Evolutionary conservation across 495 filamentous ascomycete genomes (phyloP).

Genomic region (Penicillium antarcticum): DNA sequence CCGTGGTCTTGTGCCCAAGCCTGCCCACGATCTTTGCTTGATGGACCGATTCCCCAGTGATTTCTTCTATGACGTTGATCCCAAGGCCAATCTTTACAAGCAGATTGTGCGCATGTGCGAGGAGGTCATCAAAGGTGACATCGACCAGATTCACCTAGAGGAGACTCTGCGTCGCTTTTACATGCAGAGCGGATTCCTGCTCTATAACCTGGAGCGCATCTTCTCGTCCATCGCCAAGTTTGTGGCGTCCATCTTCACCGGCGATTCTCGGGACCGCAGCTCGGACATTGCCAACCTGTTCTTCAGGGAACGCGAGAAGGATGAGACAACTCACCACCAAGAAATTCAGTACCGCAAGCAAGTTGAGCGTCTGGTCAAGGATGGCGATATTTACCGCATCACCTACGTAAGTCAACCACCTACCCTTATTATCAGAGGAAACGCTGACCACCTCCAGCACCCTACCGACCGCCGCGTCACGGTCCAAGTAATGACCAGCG

Average conservation of each 20-base stretch:
- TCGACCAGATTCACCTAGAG: slow-evolving; percentile 78
- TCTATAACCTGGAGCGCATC: slow-evolving; percentile 87
- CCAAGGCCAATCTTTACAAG: slow-evolving; percentile 63
- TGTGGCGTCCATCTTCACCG: slow-evolving; percentile 67
- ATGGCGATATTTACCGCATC: slow-evolving; percentile 85
- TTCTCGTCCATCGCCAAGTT: slow-evolving; percentile 72
- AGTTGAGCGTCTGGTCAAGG: slow-evolving; percentile 81
- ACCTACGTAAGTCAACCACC: slow-evolving; percentile 68
- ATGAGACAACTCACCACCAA: slow-evolving; percentile 76
- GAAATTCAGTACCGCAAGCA: slow-evolving; percentile 85
- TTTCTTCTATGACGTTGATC: slow-evolving; percentile 67
- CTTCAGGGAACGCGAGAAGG: slow-evolving; percentile 73
- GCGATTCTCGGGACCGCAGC: slow-evolving; percentile 87
- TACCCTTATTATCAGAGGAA: slow-evolving; percentile 1
- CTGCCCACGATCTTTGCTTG: slow-evolving; percentile 76
- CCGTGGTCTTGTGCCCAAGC: slow-evolving; percentile 62
- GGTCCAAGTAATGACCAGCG: slow-evolving; percentile 69
- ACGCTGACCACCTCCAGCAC: slow-evolving; percentile 29
- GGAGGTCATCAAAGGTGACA: slow-evolving; percentile 66
- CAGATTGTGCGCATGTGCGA: slow-evolving; percentile 68
- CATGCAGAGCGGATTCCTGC: slow-evolving; percentile 78
- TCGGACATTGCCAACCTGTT: slow-evolving; percentile 80
- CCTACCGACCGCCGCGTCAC: slow-evolving; percentile 56
- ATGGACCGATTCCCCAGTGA: slow-evolving; percentile 74
- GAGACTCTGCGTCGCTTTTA: slow-evolving; percentile 88